Percentiles rank a stretch among this genome's conserved stretches.
phyloP scores from a whole-genome alignment of 352 stramenopile genomes.

The Phytophthora podocarpi region DNA sequence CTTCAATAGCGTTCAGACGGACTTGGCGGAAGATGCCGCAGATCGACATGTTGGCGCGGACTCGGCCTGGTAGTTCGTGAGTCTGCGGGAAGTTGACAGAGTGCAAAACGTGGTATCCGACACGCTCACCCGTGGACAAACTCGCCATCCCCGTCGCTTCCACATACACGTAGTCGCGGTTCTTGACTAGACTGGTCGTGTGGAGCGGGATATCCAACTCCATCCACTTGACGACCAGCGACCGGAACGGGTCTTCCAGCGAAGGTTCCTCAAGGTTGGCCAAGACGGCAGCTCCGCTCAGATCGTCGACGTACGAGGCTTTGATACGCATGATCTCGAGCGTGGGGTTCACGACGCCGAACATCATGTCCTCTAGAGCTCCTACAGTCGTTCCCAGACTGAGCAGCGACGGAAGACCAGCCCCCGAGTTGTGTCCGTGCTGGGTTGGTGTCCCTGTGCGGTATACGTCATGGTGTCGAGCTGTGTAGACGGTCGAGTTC shows the following conservation, averaged over 20 bases:
- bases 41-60: conserved; percentile 39
- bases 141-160: conserved; percentile 38
- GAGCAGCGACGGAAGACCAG: conserved; percentile 27
- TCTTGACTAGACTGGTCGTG: conserved; percentile 39
- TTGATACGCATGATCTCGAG: conserved; percentile 45
- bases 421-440: background rate
- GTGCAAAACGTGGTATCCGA: conserved; percentile 49
- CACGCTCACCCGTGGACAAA: conserved; percentile 33
- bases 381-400: conserved; percentile 36
- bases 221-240: conserved; percentile 46
- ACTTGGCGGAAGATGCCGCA: conserved; percentile 45
- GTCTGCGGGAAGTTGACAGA: conserved; percentile 47
- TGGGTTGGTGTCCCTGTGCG: conserved; percentile 1
- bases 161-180: conserved; percentile 48
- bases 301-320: conserved; percentile 42
- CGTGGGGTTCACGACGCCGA: conserved; percentile 34
- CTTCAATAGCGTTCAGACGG: conserved; percentile 32
- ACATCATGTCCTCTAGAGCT: conserved; percentile 42
- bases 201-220: conserved; percentile 52
- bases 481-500: conserved; percentile 36
- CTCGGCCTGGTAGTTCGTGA: conserved; percentile 23
- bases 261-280: conserved; percentile 30
- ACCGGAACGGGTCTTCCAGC: conserved; percentile 41
- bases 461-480: conserved; percentile 30
- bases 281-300: conserved; percentile 38